These are phyloP conservation scores for Gaeumannomyces tritici DNA, from an alignment of 2,329 filamentous ascomycete genomes.

Conservation along the genomic window DNA sequence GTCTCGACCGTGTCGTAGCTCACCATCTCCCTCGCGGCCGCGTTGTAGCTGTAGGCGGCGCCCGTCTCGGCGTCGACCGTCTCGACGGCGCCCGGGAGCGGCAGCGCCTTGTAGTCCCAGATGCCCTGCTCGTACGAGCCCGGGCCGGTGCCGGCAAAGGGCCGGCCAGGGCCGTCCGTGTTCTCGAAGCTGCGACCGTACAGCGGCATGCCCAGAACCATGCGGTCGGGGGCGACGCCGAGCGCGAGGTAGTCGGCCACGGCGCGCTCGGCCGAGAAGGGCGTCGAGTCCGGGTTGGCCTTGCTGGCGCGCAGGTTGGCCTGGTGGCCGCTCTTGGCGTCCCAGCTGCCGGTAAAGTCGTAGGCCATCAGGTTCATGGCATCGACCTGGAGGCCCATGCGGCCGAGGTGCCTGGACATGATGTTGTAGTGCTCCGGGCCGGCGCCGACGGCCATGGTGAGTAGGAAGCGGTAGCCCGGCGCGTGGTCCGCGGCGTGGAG, in stretches of 20 bases:
- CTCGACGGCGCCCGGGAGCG: slow-evolving; percentile 48
- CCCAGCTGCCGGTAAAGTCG: slow-evolving; percentile 63
- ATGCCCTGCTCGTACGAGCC: slow-evolving; percentile 66
- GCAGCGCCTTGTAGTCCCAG: slow-evolving; percentile 76
- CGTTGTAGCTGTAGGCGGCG: slow-evolving; percentile 65
- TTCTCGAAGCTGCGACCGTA: slow-evolving; percentile 64
- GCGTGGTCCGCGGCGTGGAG: slow-evolving; percentile 33
- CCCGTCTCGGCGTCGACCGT: slow-evolving; percentile 45
- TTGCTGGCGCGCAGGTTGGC: slow-evolving; percentile 57
- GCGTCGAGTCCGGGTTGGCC: slow-evolving; percentile 48
- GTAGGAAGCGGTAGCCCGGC: slow-evolving; percentile 37
- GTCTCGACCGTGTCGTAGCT: slow-evolving; percentile 60
- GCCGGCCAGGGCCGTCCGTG: slow-evolving; percentile 54
- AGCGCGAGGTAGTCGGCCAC: slow-evolving; percentile 54
- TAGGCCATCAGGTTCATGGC: slow-evolving; percentile 60
- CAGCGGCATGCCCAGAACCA: slow-evolving; percentile 70
- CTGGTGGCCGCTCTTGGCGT: slow-evolving; percentile 52
- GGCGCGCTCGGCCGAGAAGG: slow-evolving; percentile 59
- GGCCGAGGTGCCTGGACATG: slow-evolving; percentile 27
- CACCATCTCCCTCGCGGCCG: slow-evolving; percentile 49
- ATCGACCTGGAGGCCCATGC: slow-evolving; percentile 39
- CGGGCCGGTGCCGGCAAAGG: slow-evolving; percentile 53
- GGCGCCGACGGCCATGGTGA: slow-evolving; percentile 42
- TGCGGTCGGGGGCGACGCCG: slow-evolving; percentile 54
- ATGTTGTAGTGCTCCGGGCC: slow-evolving; percentile 36